Percentiles rank a stretch among this genome's conserved stretches.
These are phyloP conservation scores for Apiotrichum siamense DNA, from an alignment of 1,284 basidiomycete species.

Conservation along the genomic window DNA sequence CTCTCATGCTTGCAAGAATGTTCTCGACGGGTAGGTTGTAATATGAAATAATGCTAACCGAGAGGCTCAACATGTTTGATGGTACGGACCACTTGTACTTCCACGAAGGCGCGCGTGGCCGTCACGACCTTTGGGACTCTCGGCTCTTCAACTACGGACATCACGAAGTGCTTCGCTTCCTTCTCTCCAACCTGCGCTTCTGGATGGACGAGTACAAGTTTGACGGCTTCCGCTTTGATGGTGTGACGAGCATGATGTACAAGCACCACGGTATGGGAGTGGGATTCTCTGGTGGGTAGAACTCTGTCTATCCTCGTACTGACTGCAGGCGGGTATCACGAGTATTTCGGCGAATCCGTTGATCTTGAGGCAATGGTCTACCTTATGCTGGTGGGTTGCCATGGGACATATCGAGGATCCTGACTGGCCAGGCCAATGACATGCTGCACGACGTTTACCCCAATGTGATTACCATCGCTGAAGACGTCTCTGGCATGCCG, in stretches of 20 bases:
- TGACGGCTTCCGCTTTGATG: conserved; percentile 97
- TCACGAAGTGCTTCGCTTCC: conserved; percentile 89
- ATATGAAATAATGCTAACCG: neutral
- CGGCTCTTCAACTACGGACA: conserved; percentile 93
- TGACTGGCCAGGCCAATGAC: conserved; percentile 72
- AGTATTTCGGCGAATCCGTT: conserved; percentile 83
- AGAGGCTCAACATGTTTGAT: conserved; percentile 83
- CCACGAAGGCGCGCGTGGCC: conserved; percentile 83
- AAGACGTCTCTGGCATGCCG: conserved; percentile 96
- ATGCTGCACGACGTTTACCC: conserved; percentile 78
- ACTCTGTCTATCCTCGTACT: neutral
- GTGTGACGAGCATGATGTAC: conserved; percentile 99
- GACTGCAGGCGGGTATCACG: conserved; percentile 72
- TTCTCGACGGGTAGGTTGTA: conserved; percentile 63
- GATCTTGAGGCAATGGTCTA: conserved; percentile 90
- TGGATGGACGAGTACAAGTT: conserved; percentile 94
- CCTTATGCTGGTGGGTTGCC: conserved; percentile 77
- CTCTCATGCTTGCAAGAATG: conserved; percentile 97
- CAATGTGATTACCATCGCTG: conserved; percentile 80
- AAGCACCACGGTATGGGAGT: conserved; percentile 93
- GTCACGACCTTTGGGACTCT: conserved; percentile 92
- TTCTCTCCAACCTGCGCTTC: conserved; percentile 89
- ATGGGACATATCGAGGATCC: neutral
- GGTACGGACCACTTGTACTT: conserved; percentile 96
- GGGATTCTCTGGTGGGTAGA: conserved; percentile 69